Conservation (phyloP, 1,284 basidiomycete genomes). For the Veloboletus limbatus region DNA sequence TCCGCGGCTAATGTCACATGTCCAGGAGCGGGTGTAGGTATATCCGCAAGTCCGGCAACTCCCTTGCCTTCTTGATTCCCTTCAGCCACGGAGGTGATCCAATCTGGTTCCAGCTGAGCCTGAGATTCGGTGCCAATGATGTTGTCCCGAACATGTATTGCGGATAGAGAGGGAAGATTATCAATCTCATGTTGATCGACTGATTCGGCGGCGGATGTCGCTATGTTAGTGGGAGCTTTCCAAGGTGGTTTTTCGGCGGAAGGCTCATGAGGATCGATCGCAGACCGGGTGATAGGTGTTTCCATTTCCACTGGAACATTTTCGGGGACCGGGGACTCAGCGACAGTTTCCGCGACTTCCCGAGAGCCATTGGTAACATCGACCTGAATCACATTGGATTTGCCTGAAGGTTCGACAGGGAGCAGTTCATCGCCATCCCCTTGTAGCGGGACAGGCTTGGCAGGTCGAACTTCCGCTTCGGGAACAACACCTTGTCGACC, state of each 20-base stretch:
- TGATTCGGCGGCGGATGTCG: conserved; percentile 13
- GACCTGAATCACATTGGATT: conserved; percentile 4
- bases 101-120: conserved; percentile 16
- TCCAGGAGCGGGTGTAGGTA: conserved; percentile 34
- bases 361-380: conserved; percentile 2
- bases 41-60: conserved; percentile 9
- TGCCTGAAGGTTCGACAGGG: background rate
- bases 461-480: background rate
- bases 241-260: conserved; percentile 7
- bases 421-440: background rate
- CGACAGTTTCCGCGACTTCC: conserved; percentile 6
- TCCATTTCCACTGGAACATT: background rate
- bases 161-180: conserved; percentile 5
- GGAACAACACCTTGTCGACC: background rate
- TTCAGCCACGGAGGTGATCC: conserved; percentile 7
- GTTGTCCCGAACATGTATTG: background rate
- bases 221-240: conserved; percentile 6
- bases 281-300: background rate
- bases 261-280: background rate
- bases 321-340: conserved; percentile 3
- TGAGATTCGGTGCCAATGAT: conserved; percentile 11
- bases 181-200: conserved; percentile 3
- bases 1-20: conserved; percentile 36
- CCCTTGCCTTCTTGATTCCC: conserved; percentile 14
- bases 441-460: background rate